phyloP scores from a whole-genome alignment of 2,329 filamentous ascomycete species.

The Sporothrix inflata region DNA sequence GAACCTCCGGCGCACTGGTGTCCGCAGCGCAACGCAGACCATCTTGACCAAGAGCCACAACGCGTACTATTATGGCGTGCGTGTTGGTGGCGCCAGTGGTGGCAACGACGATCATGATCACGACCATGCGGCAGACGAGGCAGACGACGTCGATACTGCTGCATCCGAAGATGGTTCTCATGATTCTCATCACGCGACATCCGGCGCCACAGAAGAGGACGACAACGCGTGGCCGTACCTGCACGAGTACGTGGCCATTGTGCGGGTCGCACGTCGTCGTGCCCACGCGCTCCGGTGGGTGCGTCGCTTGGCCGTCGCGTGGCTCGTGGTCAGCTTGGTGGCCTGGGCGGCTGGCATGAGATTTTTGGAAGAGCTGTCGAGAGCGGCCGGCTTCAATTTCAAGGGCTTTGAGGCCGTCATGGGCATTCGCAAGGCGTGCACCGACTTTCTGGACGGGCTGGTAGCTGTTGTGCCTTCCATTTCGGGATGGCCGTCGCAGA shows the following conservation, averaged over 20 bases:
- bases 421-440: background rate
- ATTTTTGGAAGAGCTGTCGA: background rate
- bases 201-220: slow-evolving; percentile 20
- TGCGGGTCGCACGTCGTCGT: background rate
- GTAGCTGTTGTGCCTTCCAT: background rate
- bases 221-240: slow-evolving; percentile 32
- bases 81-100: background rate
- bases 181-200: background rate
- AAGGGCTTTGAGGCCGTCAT: background rate
- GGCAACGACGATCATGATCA: slow-evolving; percentile 8
- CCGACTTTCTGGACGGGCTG: background rate
- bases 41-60: slow-evolving; percentile 37
- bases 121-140: background rate
- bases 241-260: slow-evolving; percentile 28
- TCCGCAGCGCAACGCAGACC: slow-evolving; percentile 33
- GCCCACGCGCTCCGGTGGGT: background rate
- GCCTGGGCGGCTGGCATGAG: background rate
- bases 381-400: background rate
- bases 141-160: background rate
- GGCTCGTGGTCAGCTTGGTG: background rate
- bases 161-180: background rate
- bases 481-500: background rate
- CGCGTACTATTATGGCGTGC: slow-evolving; percentile 40
- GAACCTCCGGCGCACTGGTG: background rate
- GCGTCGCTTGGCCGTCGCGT: background rate